Conservation (phyloP, 345 rosid genomes). For the Boechera retrofracta region DNA sequence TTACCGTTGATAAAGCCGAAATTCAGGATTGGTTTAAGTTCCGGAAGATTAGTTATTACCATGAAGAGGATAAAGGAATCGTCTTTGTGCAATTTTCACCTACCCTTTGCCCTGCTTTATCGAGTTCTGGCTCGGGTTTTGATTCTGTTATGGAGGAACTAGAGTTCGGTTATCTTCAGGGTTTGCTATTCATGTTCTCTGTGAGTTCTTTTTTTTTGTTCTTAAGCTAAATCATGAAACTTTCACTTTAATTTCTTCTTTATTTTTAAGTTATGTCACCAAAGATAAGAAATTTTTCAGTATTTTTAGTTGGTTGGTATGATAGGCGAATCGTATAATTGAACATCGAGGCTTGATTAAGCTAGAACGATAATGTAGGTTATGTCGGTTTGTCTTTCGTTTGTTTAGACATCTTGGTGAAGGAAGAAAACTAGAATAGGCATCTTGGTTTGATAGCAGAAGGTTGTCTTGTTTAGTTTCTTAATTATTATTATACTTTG, state of each 20-base stretch:
- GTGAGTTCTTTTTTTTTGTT: slow-evolving; percentile 51
- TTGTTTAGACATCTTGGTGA: no score
- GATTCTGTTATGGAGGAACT: slow-evolving; percentile 60
- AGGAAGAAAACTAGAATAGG: neutral
- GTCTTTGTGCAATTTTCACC: slow-evolving; percentile 71
- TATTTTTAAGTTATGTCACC: neutral
- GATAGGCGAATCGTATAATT: no score
- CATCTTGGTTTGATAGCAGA: neutral
- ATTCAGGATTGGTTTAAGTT: slow-evolving; percentile 63
- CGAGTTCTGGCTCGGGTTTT: slow-evolving; percentile 48
- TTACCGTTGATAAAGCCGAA: slow-evolving; percentile 53
- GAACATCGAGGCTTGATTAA: neutral
- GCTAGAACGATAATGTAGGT: neutral
- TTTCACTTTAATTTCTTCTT: neutral
- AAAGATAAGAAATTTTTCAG: neutral
- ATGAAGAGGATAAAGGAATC: slow-evolving; percentile 70
- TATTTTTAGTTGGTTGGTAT: neutral
- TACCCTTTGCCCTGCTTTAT: slow-evolving; percentile 55
- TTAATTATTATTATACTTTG: slow-evolving; percentile 1
- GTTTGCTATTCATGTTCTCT: slow-evolving; percentile 86
- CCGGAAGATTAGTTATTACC: slow-evolving; percentile 69
- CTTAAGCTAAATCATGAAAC: neutral
- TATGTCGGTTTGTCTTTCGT: no score
- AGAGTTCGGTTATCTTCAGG: slow-evolving; percentile 83
- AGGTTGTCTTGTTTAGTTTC: neutral